These are phyloP conservation scores for Diaporthe batatas DNA, from an alignment of 2,329 filamentous ascomycete species.

Conservation along the genomic window DNA sequence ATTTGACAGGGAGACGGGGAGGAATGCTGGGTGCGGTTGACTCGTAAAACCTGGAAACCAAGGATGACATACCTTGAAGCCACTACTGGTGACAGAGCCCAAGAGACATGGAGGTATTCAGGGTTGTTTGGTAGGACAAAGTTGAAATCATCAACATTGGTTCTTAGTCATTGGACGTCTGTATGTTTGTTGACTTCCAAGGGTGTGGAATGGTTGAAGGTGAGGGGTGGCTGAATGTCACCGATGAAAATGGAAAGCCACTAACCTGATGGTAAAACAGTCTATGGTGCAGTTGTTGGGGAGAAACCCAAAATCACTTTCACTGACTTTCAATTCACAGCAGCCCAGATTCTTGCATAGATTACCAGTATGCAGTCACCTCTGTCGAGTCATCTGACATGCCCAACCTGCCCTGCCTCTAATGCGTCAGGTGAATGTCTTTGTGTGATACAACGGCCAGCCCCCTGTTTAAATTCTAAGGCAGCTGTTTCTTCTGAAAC, in stretches of 20 bases:
- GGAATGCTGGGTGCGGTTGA: background rate
- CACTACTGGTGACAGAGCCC: background rate
- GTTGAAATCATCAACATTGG: background rate
- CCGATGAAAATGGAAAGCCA: background rate
- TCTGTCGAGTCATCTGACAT: background rate
- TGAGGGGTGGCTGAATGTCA: background rate
- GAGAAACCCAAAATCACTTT: accelerated
- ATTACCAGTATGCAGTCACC: background rate
- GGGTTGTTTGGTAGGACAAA: background rate
- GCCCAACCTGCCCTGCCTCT: too few relatives aligned
- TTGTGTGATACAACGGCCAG: background rate
- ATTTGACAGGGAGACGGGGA: background rate
- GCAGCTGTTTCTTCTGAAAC: background rate
- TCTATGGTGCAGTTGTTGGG: too few relatives aligned
- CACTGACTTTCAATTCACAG: background rate
- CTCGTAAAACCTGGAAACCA: background rate
- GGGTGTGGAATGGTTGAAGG: too few relatives aligned
- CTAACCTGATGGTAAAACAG: background rate
- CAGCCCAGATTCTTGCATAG: background rate
- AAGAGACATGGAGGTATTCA: background rate
- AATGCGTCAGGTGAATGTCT: background rate
- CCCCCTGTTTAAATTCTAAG: background rate
- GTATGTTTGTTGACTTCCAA: too few relatives aligned
- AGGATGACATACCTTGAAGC: background rate
- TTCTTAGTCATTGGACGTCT: background rate